These are phyloP conservation scores for Favolaschia claudopus DNA, from an alignment of 768 basidiomycete species.

Conservation along the genomic window DNA sequence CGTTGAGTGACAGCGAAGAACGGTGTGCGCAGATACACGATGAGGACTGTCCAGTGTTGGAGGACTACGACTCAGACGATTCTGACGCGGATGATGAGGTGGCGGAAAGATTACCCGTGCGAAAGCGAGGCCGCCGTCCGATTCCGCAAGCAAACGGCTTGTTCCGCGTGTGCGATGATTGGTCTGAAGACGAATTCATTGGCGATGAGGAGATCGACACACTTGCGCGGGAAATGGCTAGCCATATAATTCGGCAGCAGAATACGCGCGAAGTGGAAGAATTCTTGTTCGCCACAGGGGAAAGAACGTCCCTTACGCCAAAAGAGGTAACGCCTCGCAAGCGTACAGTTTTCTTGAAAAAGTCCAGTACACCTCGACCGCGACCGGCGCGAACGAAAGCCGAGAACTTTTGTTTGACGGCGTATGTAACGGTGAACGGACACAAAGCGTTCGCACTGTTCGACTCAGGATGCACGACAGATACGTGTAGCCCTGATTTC, in stretches of 20 bases:
- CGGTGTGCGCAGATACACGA: too few relatives aligned
- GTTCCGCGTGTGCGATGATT: too few relatives aligned
- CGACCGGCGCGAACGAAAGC: not conserved
- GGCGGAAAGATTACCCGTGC: too few relatives aligned
- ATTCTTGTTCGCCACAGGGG: not conserved
- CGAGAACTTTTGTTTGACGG: not conserved
- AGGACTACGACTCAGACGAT: too few relatives aligned
- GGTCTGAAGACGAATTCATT: too few relatives aligned
- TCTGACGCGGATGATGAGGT: not conserved
- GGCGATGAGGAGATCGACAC: too few relatives aligned
- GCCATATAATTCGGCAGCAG: too few relatives aligned
- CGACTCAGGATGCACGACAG: slow-evolving; percentile 20
- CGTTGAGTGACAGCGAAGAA: not conserved
- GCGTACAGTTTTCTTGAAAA: not conserved
- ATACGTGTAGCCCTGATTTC: slow-evolving; percentile 31
- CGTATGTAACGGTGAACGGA: slow-evolving; percentile 4
- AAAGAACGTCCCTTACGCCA: too few relatives aligned
- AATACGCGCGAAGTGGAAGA: not conserved
- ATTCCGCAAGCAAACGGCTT: too few relatives aligned
- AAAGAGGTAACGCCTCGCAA: not conserved
- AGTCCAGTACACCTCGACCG: not conserved
- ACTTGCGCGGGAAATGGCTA: too few relatives aligned
- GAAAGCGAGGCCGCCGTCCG: too few relatives aligned
- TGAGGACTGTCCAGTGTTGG: too few relatives aligned
- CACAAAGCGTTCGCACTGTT: slow-evolving; percentile 17